phyloP scores from a whole-genome alignment of 176 grass and related monocot genomes.

The Lolium multiflorum region DNA sequence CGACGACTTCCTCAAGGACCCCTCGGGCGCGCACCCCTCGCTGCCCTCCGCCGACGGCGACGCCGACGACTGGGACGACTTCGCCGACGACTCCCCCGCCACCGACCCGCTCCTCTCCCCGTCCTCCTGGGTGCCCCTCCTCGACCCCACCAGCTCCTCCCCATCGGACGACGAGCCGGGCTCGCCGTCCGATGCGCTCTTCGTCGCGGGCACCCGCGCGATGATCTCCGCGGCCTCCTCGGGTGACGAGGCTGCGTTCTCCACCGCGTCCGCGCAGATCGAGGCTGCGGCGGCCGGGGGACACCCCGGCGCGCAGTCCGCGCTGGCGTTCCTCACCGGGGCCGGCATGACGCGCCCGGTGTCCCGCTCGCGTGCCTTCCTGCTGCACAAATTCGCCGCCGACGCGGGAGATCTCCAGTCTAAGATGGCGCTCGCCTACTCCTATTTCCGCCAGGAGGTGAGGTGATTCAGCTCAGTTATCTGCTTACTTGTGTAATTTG shows the following conservation, averaged over 20 bases:
- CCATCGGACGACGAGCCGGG: slow-evolving; percentile 44
- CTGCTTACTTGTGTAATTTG: background rate
- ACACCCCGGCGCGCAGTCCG: slow-evolving; percentile 73
- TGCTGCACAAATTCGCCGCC: slow-evolving; percentile 90
- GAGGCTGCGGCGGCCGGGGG: slow-evolving; percentile 67
- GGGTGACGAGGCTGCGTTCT: slow-evolving; percentile 68
- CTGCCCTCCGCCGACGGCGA: slow-evolving; percentile 53
- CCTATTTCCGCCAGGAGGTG: slow-evolving; percentile 89
- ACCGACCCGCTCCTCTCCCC: slow-evolving; percentile 49
- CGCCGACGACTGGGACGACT: slow-evolving; percentile 85
- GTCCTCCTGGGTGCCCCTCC: slow-evolving; percentile 73
- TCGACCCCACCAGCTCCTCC: slow-evolving; percentile 57
- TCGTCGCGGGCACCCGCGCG: slow-evolving; percentile 63
- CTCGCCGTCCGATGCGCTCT: slow-evolving; percentile 54
- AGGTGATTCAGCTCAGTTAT: slow-evolving; percentile 30
- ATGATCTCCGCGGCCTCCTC: slow-evolving; percentile 75
- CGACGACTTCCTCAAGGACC: slow-evolving; percentile 83
- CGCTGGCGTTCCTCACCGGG: slow-evolving; percentile 76
- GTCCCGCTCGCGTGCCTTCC: slow-evolving; percentile 71
- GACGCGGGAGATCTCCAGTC: slow-evolving; percentile 87
- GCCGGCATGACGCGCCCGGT: slow-evolving; percentile 69
- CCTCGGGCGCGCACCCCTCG: slow-evolving; percentile 57
- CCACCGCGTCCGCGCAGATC: slow-evolving; percentile 71
- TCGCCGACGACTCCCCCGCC: slow-evolving; percentile 58
- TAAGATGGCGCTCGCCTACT: slow-evolving; percentile 94